phyloP scores from a whole-genome alignment of 345 rosid genomes.

The thale cress (Arabidopsis thaliana) region DNA sequence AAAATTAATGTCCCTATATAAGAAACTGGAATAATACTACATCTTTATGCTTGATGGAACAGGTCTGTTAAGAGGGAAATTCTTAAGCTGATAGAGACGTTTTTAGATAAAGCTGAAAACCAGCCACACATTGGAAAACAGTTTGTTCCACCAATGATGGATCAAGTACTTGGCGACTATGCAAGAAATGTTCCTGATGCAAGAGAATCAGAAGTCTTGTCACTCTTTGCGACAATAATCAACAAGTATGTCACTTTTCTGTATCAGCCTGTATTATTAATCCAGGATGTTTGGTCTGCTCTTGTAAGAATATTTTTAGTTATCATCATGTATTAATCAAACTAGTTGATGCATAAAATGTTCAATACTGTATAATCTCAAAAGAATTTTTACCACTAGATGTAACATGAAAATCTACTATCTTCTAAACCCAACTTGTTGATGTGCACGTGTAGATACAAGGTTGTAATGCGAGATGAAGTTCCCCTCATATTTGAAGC shows the following conservation, averaged over 20 bases:
- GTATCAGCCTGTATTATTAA: slow-evolving; percentile 7
- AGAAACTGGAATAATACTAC: slow-evolving; percentile 20
- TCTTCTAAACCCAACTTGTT: slow-evolving; percentile 9
- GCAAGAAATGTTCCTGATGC: slow-evolving; percentile 98
- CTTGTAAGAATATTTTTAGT: not conserved
- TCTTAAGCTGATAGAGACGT: slow-evolving; percentile 92
- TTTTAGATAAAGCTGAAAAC: slow-evolving; percentile 98
- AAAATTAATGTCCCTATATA: not conserved
- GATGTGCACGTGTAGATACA: slow-evolving; percentile 65
- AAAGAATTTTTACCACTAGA: slow-evolving; percentile 54
- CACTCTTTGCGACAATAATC: slow-evolving; percentile 95
- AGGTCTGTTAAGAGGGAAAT: slow-evolving; percentile 99
- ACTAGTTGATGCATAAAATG: slow-evolving; percentile 35
- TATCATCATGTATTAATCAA: slow-evolving; percentile 7
- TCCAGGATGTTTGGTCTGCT: slow-evolving; percentile 1
- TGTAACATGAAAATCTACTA: slow-evolving; percentile 22
- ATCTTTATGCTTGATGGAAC: slow-evolving; percentile 40
- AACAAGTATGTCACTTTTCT: slow-evolving; percentile 68
- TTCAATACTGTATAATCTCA: slow-evolving; percentile 15
- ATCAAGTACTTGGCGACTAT: slow-evolving; percentile 96
- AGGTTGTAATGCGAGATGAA: slow-evolving; percentile 82
- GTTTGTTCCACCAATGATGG: slow-evolving; percentile 99
- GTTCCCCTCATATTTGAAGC: slow-evolving; percentile 97
- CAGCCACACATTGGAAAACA: slow-evolving; percentile 94
- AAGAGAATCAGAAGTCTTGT: slow-evolving; percentile 96